A percentile compares a stretch with the other conserved stretches of the same genome.
Evolutionary conservation across 2,329 filamentous ascomycete genomes (phyloP).

Genomic region (Sordariomycetes sp.): DNA sequence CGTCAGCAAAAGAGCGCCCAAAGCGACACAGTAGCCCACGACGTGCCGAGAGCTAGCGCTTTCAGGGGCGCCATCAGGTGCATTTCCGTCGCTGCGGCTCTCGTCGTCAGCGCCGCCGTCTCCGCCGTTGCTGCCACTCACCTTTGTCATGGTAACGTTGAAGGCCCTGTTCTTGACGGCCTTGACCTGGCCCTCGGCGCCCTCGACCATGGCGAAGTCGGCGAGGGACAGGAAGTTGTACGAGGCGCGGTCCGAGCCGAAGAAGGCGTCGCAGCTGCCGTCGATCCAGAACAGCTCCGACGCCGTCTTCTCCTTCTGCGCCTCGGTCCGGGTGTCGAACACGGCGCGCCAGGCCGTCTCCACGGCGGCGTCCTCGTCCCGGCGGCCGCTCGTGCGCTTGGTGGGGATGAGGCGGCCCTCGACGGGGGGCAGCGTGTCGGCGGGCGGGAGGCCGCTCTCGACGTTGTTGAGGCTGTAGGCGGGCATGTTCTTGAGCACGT

Average conservation of each 20-base stretch:
- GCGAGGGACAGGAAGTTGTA: slow-evolving; percentile 21
- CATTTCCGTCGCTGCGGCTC: neutral
- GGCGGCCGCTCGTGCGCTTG: slow-evolving; percentile 10
- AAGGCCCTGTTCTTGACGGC: slow-evolving; percentile 15
- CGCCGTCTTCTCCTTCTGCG: slow-evolving; percentile 10
- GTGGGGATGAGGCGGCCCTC: slow-evolving; percentile 20
- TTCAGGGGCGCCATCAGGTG: neutral
- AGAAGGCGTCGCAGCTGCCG: slow-evolving; percentile 20
- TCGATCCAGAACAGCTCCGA: slow-evolving; percentile 15
- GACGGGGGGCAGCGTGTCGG: slow-evolving; percentile 7
- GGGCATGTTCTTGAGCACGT: slow-evolving; percentile 25
- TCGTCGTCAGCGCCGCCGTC: neutral
- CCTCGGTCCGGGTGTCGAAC: slow-evolving; percentile 12
- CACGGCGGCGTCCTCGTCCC: slow-evolving; percentile 3
- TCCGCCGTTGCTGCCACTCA: slow-evolving; percentile 6
- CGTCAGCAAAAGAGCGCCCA: too few relatives aligned
- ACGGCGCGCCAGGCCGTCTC: slow-evolving; percentile 22
- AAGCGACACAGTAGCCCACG: too few relatives aligned
- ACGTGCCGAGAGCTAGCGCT: too few relatives aligned
- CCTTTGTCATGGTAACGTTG: slow-evolving; percentile 16
- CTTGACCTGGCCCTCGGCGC: slow-evolving; percentile 5
- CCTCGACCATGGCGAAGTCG: slow-evolving; percentile 16
- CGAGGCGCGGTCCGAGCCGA: slow-evolving; percentile 18
- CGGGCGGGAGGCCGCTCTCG: slow-evolving; percentile 5
- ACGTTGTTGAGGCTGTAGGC: slow-evolving; percentile 12